A percentile compares a stretch with the other conserved stretches of the same genome.
Conservation (phyloP, 352 stramenopile genomes). For the Globisporangium camurandrum region DNA sequence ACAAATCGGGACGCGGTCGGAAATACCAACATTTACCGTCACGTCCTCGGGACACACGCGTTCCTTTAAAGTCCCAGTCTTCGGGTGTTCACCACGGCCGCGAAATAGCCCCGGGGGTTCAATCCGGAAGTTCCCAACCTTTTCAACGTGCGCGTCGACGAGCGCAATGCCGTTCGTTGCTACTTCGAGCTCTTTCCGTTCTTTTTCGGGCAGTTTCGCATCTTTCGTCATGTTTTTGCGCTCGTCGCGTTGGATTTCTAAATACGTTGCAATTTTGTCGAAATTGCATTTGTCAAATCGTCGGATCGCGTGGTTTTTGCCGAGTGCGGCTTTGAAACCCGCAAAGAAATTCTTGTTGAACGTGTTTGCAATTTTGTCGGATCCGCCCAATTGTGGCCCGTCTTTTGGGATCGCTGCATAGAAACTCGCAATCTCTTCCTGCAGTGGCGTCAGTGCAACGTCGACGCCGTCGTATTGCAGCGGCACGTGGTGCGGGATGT, state of each 20-base stretch:
- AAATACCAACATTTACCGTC: slow-evolving; percentile 94
- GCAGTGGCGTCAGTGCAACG: slow-evolving; percentile 90
- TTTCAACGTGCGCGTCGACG: slow-evolving; percentile 98
- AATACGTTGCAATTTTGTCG: slow-evolving; percentile 87
- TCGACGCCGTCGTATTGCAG: slow-evolving; percentile 92
- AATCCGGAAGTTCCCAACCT: slow-evolving; percentile 95
- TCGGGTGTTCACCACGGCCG: slow-evolving; percentile 97
- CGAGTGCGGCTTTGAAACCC: slow-evolving; percentile 88
- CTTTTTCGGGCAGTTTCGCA: slow-evolving; percentile 85
- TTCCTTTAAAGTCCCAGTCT: slow-evolving; percentile 98
- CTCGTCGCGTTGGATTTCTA: slow-evolving; percentile 90
- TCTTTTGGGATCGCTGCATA: slow-evolving; percentile 95
- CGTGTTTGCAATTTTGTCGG: slow-evolving; percentile 94
- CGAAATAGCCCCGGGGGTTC: slow-evolving; percentile 98
- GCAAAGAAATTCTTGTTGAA: slow-evolving; percentile 99
- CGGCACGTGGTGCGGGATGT: slow-evolving; percentile 94
- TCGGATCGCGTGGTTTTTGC: slow-evolving; percentile 93
- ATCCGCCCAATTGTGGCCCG: slow-evolving; percentile 96
- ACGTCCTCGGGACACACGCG: slow-evolving; percentile 95
- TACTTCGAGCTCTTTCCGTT: slow-evolving; percentile 88
- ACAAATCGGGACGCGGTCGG: slow-evolving; percentile 88
- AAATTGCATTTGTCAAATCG: slow-evolving; percentile 98
- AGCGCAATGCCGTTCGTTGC: slow-evolving; percentile 95
- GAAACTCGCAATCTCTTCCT: slow-evolving; percentile 95
- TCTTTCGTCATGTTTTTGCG: slow-evolving; percentile 96